Percentiles rank a stretch among this genome's conserved stretches.
Conservation (phyloP, 176 grass and related monocot genomes). For the Oryza glumipatula region DNA sequence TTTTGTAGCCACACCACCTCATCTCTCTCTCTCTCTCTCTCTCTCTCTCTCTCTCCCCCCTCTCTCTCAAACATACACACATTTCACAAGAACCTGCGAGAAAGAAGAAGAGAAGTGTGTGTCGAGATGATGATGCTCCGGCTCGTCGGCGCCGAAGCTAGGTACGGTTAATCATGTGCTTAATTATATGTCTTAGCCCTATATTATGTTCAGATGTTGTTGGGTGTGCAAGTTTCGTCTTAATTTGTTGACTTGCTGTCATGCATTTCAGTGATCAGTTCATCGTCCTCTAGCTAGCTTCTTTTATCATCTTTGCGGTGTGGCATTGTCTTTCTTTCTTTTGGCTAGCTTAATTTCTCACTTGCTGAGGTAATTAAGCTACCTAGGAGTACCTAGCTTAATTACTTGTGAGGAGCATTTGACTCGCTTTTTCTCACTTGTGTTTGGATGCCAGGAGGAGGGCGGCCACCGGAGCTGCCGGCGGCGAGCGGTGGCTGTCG, state of each 20-base stretch:
- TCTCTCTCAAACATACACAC: background rate
- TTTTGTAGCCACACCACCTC: background rate
- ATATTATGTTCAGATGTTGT: background rate
- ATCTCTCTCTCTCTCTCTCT: background rate
- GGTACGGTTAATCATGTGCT: background rate
- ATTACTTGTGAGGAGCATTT: background rate
- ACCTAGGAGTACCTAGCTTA: background rate
- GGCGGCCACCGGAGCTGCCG: background rate
- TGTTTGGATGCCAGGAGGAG: conserved; percentile 23
- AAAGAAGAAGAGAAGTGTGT: background rate
- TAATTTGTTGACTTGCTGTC: background rate
- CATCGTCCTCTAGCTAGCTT: no score
- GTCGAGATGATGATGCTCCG: conserved; percentile 38
- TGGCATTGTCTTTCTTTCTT: no score
- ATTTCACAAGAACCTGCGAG: background rate
- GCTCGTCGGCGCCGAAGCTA: conserved; percentile 16
- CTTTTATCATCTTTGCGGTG: no score
- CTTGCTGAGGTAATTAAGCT: background rate
- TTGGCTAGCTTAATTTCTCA: background rate
- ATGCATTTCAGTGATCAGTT: background rate
- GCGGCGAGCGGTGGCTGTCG: conserved; percentile 35
- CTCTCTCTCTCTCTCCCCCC: background rate
- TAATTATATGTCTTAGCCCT: background rate
- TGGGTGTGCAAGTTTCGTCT: background rate
- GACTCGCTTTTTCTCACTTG: background rate